Conservation (phyloP, 1,284 basidiomycete genomes). For the Amylostereum areolatum region DNA sequence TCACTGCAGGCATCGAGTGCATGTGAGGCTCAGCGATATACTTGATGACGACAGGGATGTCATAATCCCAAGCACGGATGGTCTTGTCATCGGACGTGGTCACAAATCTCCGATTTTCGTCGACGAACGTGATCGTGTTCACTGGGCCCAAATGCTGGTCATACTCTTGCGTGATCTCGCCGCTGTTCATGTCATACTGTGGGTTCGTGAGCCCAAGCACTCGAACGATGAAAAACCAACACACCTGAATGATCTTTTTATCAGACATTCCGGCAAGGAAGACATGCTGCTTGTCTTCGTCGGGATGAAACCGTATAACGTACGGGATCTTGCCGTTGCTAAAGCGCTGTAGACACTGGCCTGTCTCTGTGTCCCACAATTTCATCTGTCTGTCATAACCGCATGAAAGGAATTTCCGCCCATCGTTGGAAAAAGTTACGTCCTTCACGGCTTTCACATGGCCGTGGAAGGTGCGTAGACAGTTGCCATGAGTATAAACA, state of each 20-base stretch:
- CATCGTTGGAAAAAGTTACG: conserved; percentile 91
- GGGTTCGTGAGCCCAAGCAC: not conserved
- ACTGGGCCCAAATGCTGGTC: conserved; percentile 98
- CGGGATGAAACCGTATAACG: conserved; percentile 92
- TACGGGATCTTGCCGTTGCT: conserved; percentile 96
- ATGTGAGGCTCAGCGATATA: conserved; percentile 99
- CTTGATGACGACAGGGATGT: conserved; percentile 99
- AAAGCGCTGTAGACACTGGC: conserved; percentile 92
- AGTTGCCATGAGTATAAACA: conserved; percentile 94
- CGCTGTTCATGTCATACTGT: conserved; percentile 91
- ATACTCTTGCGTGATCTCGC: conserved; percentile 96
- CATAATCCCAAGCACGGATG: conserved; percentile 97
- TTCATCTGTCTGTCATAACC: conserved; percentile 97
- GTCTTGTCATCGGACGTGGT: conserved; percentile 99
- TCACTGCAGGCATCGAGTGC: conserved; percentile 99
- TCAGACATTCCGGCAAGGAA: conserved; percentile 99
- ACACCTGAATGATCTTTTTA: conserved; percentile 96
- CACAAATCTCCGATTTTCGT: conserved; percentile 94
- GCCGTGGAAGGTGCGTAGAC: conserved; percentile 94
- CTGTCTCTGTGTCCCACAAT: conserved; percentile 99
- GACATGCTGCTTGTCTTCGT: conserved; percentile 92
- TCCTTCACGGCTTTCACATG: conserved; percentile 97
- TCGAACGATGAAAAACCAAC: conserved; percentile 14
- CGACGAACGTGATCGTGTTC: conserved; percentile 97
- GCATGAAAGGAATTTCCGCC: conserved; percentile 85